These are phyloP conservation scores for Cutaneotrichosporon arboriforme DNA, from an alignment of 1,284 basidiomycete genomes.

Conservation along the genomic window DNA sequence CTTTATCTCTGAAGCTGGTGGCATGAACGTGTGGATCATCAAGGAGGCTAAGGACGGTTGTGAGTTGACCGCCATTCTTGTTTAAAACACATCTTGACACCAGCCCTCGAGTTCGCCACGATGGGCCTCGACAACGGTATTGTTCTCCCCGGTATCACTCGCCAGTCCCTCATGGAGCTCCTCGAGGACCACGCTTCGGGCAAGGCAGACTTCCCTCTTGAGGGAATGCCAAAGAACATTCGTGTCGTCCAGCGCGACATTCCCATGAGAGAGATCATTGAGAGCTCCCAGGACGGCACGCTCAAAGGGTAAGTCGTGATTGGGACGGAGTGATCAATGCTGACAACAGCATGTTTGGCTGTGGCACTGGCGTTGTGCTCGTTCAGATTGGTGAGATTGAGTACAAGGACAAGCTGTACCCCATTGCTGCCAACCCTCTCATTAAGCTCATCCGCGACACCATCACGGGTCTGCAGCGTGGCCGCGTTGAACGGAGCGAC, in stretches of 20 bases:
- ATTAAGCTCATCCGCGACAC: constrained; percentile 38
- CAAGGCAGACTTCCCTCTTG: constrained; percentile 30
- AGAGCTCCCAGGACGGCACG: constrained; percentile 31
- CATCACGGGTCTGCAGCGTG: constrained; percentile 39
- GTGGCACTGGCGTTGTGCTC: constrained; percentile 42
- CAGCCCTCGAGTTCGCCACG: constrained; percentile 43
- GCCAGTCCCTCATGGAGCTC: constrained; percentile 40
- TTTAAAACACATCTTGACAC: neutral
- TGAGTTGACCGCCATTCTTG: constrained; percentile 12
- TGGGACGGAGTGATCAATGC: neutral
- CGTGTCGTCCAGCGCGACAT: constrained; percentile 45
- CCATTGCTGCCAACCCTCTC: constrained; percentile 36
- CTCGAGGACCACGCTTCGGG: constrained; percentile 35
- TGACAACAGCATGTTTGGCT: constrained; percentile 30
- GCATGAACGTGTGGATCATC: constrained; percentile 45
- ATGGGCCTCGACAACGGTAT: constrained; percentile 44
- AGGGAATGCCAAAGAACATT: constrained; percentile 38
- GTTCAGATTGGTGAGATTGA: constrained; percentile 34
- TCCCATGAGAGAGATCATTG: constrained; percentile 39
- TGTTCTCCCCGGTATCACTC: constrained; percentile 45
- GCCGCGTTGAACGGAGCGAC: constrained; percentile 30
- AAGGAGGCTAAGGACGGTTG: constrained; percentile 39
- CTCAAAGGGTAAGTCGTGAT: constrained; percentile 42
- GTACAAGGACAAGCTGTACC: constrained; percentile 28
- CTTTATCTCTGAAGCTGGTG: constrained; percentile 43